These are phyloP conservation scores for Candida michaelii DNA, from an alignment of 805 yeast species.

Conservation along the genomic window DNA sequence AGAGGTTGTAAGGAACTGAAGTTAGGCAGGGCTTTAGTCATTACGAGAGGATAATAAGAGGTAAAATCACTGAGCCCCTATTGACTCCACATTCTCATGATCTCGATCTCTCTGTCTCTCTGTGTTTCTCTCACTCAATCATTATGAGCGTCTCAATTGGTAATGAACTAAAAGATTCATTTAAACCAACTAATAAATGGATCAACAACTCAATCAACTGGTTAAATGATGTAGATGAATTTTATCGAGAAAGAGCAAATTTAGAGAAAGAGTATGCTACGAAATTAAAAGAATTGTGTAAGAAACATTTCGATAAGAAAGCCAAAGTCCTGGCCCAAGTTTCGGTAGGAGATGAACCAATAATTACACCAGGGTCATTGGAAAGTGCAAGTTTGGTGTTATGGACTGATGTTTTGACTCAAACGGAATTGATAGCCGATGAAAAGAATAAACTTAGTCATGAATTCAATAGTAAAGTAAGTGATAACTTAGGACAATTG, in stretches of 20 bases:
- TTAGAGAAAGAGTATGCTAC: slow-evolving; percentile 82
- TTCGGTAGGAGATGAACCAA: slow-evolving; percentile 89
- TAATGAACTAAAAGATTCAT: slow-evolving; percentile 77
- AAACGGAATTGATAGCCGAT: slow-evolving; percentile 75
- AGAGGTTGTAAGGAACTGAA: no score
- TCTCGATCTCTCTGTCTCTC: not conserved
- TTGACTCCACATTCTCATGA: not conserved
- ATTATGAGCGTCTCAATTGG: slow-evolving; percentile 46
- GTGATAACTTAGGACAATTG: slow-evolving; percentile 58
- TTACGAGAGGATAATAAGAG: no score
- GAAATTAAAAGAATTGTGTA: slow-evolving; percentile 60
- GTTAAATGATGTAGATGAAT: slow-evolving; percentile 75
- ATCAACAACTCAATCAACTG: slow-evolving; percentile 68
- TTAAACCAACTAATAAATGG: slow-evolving; percentile 78
- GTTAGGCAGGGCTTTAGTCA: no score
- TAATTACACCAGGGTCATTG: slow-evolving; percentile 90
- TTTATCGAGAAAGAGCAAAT: slow-evolving; percentile 78
- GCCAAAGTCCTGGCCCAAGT: slow-evolving; percentile 64
- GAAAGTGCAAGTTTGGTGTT: slow-evolving; percentile 85
- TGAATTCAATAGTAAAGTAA: slow-evolving; percentile 60
- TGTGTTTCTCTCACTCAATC: not conserved
- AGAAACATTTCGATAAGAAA: slow-evolving; percentile 73
- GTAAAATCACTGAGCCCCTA: no score
- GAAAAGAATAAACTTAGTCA: slow-evolving; percentile 60
- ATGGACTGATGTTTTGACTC: slow-evolving; percentile 85